Percentiles rank a stretch among this genome's conserved stretches.
phyloP scores from a whole-genome alignment of 331 rosid genomes.

The Rosa hybrid region DNA sequence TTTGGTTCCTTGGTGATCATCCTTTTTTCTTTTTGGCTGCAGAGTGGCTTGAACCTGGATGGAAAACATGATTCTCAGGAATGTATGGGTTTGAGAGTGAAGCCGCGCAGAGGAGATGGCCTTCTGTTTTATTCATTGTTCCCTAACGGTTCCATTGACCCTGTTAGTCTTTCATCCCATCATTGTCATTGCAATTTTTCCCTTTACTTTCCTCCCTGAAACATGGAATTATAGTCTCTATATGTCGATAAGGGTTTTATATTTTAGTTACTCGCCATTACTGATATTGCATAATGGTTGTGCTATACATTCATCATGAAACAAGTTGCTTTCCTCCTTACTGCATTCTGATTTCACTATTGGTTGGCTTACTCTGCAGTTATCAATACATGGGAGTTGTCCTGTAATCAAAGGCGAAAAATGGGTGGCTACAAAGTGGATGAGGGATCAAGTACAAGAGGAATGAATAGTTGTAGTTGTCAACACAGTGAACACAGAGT shows the following conservation, averaged over 20 bases:
- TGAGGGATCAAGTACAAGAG: slow-evolving; percentile 57
- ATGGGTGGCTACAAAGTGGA: slow-evolving; percentile 97
- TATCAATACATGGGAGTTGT: slow-evolving; percentile 90
- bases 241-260: not conserved
- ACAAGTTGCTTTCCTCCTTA: slow-evolving; percentile 3
- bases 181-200: not conserved
- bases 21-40: slow-evolving; percentile 31
- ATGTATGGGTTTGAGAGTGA: slow-evolving; percentile 75
- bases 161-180: slow-evolving; percentile 56
- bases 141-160: slow-evolving; percentile 78
- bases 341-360: slow-evolving; percentile 11
- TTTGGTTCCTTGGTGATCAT: not conserved
- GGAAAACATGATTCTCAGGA: slow-evolving; percentile 46
- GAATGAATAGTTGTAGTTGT: slow-evolving; percentile 34
- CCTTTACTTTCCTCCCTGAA: not conserved
- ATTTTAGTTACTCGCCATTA: not conserved
- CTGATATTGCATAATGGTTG: not conserved
- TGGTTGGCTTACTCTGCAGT: slow-evolving; percentile 45
- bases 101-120: slow-evolving; percentile 89
- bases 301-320: not conserved
- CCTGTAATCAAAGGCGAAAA: slow-evolving; percentile 82
- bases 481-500: not conserved
- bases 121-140: slow-evolving; percentile 79
- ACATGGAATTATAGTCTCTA: not conserved
- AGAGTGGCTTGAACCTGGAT: slow-evolving; percentile 77